phyloP scores from a whole-genome alignment of 2,329 filamentous ascomycete species.

The Clathrospora elynae region DNA sequence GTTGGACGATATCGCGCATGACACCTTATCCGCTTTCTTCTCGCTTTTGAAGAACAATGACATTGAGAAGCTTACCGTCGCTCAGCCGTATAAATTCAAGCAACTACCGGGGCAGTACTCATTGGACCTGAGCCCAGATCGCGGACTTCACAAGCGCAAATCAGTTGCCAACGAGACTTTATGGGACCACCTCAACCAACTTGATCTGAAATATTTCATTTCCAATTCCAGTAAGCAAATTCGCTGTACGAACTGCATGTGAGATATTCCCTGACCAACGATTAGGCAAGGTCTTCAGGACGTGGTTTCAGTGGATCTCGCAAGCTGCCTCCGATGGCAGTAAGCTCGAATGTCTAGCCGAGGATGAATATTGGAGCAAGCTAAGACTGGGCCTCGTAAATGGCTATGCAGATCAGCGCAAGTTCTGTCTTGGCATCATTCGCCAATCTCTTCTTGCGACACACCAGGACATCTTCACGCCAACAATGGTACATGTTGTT shows the following conservation, averaged over 20 bases:
- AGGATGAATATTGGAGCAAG: constrained; percentile 49
- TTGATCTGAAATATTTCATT: constrained; percentile 26
- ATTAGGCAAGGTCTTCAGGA: constrained; percentile 36
- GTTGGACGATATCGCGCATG: constrained; percentile 31
- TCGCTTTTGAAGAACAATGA: constrained; percentile 18
- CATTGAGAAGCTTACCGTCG: background rate
- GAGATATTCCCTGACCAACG: no score
- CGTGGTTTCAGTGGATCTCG: constrained; percentile 48
- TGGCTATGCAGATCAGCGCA: constrained; percentile 54
- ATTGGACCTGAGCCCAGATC: background rate
- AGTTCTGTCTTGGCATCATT: constrained; percentile 54
- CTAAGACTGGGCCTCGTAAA: constrained; percentile 48
- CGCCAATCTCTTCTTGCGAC: constrained; percentile 47
- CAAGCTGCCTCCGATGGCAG: constrained; percentile 23
- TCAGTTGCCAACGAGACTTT: constrained; percentile 29
- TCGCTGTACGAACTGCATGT: no score
- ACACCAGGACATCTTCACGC: constrained; percentile 29
- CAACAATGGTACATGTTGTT: constrained; percentile 30
- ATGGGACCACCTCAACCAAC: constrained; percentile 27
- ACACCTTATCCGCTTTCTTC: constrained; percentile 37
- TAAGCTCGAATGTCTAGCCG: constrained; percentile 28
- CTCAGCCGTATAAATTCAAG: background rate
- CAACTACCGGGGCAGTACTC: background rate
- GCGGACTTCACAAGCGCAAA: constrained; percentile 5
- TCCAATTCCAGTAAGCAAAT: constrained; percentile 26